Base-by-base conservation (phyloP, 2,329 filamentous ascomycete species). In the Verticillium zaregamsianum region DNA sequence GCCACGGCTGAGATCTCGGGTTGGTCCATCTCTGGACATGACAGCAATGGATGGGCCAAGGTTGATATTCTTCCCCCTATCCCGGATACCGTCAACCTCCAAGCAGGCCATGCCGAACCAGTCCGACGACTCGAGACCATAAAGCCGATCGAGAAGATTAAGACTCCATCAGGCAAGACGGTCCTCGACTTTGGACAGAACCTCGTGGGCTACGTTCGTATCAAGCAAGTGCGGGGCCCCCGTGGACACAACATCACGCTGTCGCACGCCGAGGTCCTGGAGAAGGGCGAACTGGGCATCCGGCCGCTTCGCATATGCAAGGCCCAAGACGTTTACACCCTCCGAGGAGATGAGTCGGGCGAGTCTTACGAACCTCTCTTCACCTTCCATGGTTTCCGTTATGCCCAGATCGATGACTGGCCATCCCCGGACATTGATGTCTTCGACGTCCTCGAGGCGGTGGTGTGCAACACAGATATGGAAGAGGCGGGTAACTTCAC, bases 371-470 rank as follows among this genome's bases (percentile, higher is more conserved):
- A 76, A 23, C 80, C 81, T 1, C 71, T 69, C 1, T 83, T 82
- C 66, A 83, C 80, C 3, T 83, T 80, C 62, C 81, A 83, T 65
- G 81, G 81, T 3, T 84, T 83, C 62, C 74, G 81, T 35, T 83
- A 79, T 62, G 79, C 79, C 5, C 73, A 80, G 63, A 67, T 82
- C 5, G 70, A 76, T 2, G 75, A 75, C 17, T 82, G 79, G 61
- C 52, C 59, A 2, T 20, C 28, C 3, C 25, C 55, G 2, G 64
- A 61, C 8, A 9, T 17, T 3, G 33, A 32, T 3, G 35, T 57
- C 23, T 15, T 23, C 4, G 17, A 60, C 4, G 37, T 58, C 1
- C 15, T 64, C 14, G 57, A 61, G 17, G 63, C 61, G 3, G 57
- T 62, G 14, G 61, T 64, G 3, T 62, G 61, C 33, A 57, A 64